Evolutionary conservation across 2,329 filamentous ascomycete genomes (phyloP).

Genomic region (Calonectria pauciramosa): DNA sequence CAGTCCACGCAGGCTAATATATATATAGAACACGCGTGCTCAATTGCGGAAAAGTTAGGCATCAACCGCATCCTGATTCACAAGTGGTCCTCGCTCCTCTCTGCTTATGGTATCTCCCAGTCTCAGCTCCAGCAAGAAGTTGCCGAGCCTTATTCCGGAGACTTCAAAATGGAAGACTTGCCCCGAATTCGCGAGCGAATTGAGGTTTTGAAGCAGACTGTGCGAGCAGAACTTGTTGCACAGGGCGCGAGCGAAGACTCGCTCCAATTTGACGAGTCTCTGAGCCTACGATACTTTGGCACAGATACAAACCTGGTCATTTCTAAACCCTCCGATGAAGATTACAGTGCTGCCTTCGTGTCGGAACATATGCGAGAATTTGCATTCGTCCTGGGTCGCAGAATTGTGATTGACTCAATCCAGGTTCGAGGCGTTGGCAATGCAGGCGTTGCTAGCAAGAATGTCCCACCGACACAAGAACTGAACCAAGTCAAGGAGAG

Average conservation of each 20-base stretch:
- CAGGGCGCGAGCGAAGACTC: constrained; percentile 57
- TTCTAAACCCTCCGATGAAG: constrained; percentile 50
- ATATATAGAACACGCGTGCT: constrained; percentile 57
- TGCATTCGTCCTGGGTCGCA: constrained; percentile 53
- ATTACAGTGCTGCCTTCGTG: constrained; percentile 54
- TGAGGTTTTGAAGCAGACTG: constrained; percentile 44
- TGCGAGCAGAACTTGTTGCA: constrained; percentile 52
- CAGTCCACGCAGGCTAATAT: background rate
- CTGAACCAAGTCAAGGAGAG: background rate
- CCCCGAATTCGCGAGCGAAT: constrained; percentile 5
- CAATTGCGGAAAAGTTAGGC: constrained; percentile 56
- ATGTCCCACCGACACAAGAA: background rate
- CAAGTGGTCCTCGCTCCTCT: constrained; percentile 56
- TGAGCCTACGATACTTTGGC: constrained; percentile 64
- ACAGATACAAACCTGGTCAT: constrained; percentile 59
- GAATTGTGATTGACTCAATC: constrained; percentile 57
- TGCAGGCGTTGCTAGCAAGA: background rate
- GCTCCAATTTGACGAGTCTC: constrained; percentile 56
- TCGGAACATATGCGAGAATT: constrained; percentile 56
- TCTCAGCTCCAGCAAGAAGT: constrained; percentile 55
- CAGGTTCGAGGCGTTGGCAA: constrained; percentile 41
- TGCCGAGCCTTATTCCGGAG: constrained; percentile 49
- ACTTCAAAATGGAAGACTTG: constrained; percentile 26
- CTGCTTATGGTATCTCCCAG: constrained; percentile 59
- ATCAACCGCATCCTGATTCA: constrained; percentile 59